Evolutionary conservation across 768 basidiomycete genomes (phyloP), one percentile per base, ranked within the genome.

Genomic region (Pulveroboletus sp.): DNA sequence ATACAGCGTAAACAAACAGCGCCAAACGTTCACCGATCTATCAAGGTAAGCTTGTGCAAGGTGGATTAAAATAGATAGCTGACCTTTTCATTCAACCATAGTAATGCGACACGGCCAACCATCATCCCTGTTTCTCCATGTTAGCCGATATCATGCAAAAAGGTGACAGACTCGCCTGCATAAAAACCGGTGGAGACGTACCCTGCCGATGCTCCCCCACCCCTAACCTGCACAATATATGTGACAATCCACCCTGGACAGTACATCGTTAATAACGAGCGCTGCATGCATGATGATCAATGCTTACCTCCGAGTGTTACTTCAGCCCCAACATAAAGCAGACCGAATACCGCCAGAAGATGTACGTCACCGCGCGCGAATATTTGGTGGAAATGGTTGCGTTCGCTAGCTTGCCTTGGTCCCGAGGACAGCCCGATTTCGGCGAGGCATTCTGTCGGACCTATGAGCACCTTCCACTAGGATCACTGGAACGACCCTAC

Each of bases 161-260:
- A 19, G 12, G 12, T 2, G 21, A 23, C 29, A 0, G 4, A 38
- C 51, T 6, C 36, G 69, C 66, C 66, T 39, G 52, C 60, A 34
- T 62, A 68, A 47, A 78, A 62, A 5, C 70, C 75, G 16, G 76
- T 60, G 6, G 74, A 71, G 8, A 70, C 67, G 58, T 84, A 83
- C 23, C 77, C 75, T 14, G 73, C 72, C 9, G 69, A 69, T 8
- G 71, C 41, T 10, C 77, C 75, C 17, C 75, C 76, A 17, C 66
- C 67, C 33, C 75, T 68, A 12, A 69, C 63, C 17, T 75, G 59
- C 43, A 73, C 70, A 14, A 76, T 68, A 49, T 73, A 85, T 0
- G 84, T 82, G 6, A 84, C 82, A 35, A 84, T 84, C 85, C 85
- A 87, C 6, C 84, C 82, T 80, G 21, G 11, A 7, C 3, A 20